Conservation (phyloP, 768 basidiomycete genomes). For the Mycena crocata region DNA sequence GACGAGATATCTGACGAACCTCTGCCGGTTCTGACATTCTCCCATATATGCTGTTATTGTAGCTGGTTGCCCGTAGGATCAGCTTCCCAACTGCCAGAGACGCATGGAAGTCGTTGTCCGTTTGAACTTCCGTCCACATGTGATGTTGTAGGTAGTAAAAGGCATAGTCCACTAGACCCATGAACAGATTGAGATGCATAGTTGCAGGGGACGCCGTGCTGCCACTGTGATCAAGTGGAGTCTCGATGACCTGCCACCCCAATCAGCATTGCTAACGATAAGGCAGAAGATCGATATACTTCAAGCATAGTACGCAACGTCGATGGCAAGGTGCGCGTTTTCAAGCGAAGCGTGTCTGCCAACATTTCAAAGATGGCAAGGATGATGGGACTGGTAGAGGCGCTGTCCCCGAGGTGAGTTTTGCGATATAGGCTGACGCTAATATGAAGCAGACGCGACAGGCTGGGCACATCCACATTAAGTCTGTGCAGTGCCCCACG, state of each 20-base stretch:
- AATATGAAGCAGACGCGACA: slow-evolving; percentile 62
- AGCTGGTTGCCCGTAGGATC: slow-evolving; percentile 59
- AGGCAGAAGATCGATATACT: slow-evolving; percentile 51
- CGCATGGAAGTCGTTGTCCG: slow-evolving; percentile 65
- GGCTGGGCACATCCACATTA: slow-evolving; percentile 52
- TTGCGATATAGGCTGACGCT: slow-evolving; percentile 58
- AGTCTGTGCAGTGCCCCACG: slow-evolving; percentile 65
- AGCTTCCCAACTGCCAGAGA: slow-evolving; percentile 64
- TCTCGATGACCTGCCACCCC: slow-evolving; percentile 27
- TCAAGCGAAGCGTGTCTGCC: slow-evolving; percentile 64
- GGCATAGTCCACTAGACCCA: slow-evolving; percentile 61
- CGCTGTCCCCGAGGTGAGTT: slow-evolving; percentile 39
- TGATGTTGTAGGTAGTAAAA: slow-evolving; percentile 66
- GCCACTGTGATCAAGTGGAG: slow-evolving; percentile 24
- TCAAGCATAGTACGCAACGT: slow-evolving; percentile 66
- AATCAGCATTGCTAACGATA: slow-evolving; percentile 1
- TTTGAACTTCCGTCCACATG: slow-evolving; percentile 55
- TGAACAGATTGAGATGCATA: slow-evolving; percentile 48
- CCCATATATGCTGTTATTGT: slow-evolving; percentile 56
- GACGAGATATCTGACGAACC: slow-evolving; percentile 35
- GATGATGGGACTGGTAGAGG: slow-evolving; percentile 49
- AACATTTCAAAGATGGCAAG: slow-evolving; percentile 62
- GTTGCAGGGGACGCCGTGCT: slow-evolving; percentile 39
- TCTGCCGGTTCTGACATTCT: slow-evolving; percentile 53
- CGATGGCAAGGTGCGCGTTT: slow-evolving; percentile 58